Base-by-base conservation (phyloP, 2,329 filamentous ascomycete genomes). In the Ophiostoma ulmi region DNA sequence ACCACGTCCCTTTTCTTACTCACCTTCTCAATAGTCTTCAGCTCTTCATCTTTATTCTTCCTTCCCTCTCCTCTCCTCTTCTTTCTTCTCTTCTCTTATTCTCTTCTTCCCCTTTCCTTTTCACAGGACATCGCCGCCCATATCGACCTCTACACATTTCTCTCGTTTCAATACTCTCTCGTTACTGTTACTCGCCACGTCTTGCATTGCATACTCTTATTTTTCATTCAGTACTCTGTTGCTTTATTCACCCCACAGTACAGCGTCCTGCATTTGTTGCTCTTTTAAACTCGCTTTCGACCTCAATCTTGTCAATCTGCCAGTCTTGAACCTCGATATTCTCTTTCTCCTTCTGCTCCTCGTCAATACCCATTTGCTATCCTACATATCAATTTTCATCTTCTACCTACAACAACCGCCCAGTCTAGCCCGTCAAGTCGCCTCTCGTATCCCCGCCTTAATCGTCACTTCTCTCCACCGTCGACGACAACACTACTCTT, bases 401-500 rank as follows among this genome's bases (percentile, higher is more conserved):
- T 48, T 48, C 44, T 48, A n/a, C 17, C 20, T 38, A n/a, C 17
- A n/a, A 31, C 35, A n/a, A 31, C 35, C 31, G 31, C 39, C 38
- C 13, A 65, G 10, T 65, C 36, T 39, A 65, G 61, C 55, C 65
- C 26, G 13, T 17, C 66, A 38, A 38, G 17, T 55, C 20, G 66
- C 52, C 52, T 58, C 52, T 26, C 39, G 38, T 66, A 35, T 68
- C 41, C 65, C 63, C 63, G 63, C 63, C 63, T 65, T 39, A 39
- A 39, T 39, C 63, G 35, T 39, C 63, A 22, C 63, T 63, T 63
- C 65, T 67, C 65, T 41, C 65, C 65, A 67, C 38, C 39, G 39
- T 17, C 64, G 36, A 44, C 68, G 55, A 41, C 55, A 64, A 17
- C 68, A 48, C 64, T 26, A 48, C 22, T n/a, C 38, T 31, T 48